These are phyloP conservation scores for Sclerotinia nivalis DNA, from an alignment of 2,329 filamentous ascomycete species.

Conservation along the genomic window DNA sequence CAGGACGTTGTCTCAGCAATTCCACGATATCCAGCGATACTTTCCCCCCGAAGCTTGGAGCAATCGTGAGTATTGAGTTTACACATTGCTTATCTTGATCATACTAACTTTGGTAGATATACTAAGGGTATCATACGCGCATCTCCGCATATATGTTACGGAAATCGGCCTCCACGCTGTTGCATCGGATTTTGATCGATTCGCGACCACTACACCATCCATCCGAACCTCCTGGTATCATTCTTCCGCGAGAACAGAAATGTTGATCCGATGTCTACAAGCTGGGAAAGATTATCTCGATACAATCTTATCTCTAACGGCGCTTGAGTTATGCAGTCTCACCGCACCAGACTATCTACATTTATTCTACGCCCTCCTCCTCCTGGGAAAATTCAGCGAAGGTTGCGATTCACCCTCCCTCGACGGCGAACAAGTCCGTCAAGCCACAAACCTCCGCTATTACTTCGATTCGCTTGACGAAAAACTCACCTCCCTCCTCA, in stretches of 20 bases:
- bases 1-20: conserved; percentile 34
- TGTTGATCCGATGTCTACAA: conserved; percentile 29
- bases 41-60: conserved; percentile 34
- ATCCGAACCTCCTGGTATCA: conserved; percentile 30
- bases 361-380: conserved; percentile 30
- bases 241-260: conserved; percentile 28
- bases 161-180: conserved; percentile 36
- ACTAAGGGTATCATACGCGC: conserved; percentile 23
- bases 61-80: conserved; percentile 28
- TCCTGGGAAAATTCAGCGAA: conserved; percentile 30
- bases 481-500: conserved; percentile 14
- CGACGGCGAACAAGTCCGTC: conserved; percentile 21
- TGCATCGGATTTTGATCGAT: conserved; percentile 16
- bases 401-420: conserved; percentile 22
- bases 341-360: conserved; percentile 27
- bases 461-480: conserved; percentile 30
- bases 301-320: conserved; percentile 24
- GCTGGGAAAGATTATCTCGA: conserved; percentile 32
- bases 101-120: neutral
- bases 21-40: conserved; percentile 32
- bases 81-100: neutral
- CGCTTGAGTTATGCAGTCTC: conserved; percentile 11
- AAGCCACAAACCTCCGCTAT: conserved; percentile 28
- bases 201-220: neutral
- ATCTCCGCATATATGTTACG: conserved; percentile 32